phyloP scores from a whole-genome alignment of 164 flowering plant genomes.

The Aristolochia californica region DNA sequence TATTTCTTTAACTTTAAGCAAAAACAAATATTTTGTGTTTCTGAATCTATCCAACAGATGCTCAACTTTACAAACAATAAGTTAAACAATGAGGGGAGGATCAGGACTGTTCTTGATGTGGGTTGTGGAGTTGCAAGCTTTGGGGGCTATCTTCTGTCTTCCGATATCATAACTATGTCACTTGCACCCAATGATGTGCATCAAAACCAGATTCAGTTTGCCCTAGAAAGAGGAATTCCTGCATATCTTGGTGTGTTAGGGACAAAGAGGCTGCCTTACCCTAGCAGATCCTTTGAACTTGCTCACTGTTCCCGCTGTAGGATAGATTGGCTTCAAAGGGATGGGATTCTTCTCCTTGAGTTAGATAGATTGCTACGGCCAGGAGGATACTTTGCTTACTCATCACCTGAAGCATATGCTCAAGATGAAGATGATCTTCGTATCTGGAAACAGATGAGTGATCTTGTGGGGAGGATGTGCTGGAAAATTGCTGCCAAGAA shows the following conservation, averaged over 20 bases:
- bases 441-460: conserved; percentile 86
- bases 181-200: conserved; percentile 94
- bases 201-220: conserved; percentile 92
- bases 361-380: conserved; percentile 84
- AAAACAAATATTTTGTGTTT: neutral
- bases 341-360: conserved; percentile 88
- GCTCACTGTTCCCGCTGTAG: conserved; percentile 95
- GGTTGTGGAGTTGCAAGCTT: conserved; percentile 97
- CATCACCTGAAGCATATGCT: conserved; percentile 95
- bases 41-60: conserved; percentile 42
- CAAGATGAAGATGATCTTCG: conserved; percentile 83
- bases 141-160: conserved; percentile 77
- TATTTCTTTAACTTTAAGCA: neutral
- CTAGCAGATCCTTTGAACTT: conserved; percentile 90
- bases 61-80: conserved; percentile 56
- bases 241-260: conserved; percentile 89
- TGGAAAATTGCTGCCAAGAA: conserved; percentile 72
- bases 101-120: conserved; percentile 81
- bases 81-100: conserved; percentile 59
- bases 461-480: conserved; percentile 84
- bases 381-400: conserved; percentile 92
- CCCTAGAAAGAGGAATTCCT: conserved; percentile 91
- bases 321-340: conserved; percentile 93
- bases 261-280: conserved; percentile 83
- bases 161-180: conserved; percentile 70